Conservation (phyloP, 2,329 filamentous ascomycete genomes). For the Apiospora malaysiana region DNA sequence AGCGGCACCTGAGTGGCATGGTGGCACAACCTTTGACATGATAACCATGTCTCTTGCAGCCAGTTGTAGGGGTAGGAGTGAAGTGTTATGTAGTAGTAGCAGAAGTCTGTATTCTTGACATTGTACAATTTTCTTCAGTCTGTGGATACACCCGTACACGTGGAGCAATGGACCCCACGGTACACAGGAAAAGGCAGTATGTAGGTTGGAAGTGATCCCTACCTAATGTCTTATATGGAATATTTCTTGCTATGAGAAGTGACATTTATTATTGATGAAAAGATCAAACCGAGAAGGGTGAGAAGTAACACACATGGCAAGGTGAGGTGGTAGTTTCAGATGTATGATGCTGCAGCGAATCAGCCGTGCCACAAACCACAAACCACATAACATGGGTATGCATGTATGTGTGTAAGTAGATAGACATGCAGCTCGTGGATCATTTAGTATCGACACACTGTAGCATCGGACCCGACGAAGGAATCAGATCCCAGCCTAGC, state of each 20-base stretch:
- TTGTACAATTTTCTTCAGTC: not conserved
- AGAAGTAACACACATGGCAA: not conserved
- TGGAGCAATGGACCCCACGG: not conserved
- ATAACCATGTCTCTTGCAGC: not conserved
- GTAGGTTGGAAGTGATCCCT: not conserved
- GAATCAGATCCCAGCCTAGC: conserved; percentile 17
- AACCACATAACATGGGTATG: not conserved
- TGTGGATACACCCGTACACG: not conserved
- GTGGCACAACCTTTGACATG: not conserved
- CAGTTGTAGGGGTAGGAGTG: not conserved
- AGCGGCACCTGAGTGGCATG: not conserved
- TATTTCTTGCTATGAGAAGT: not conserved
- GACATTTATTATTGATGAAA: not conserved
- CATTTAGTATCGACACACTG: not conserved
- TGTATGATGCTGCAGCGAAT: not conserved
- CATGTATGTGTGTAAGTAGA: not conserved
- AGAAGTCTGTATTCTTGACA: not conserved
- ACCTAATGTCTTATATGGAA: not conserved
- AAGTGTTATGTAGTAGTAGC: not conserved
- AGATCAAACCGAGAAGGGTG: not conserved
- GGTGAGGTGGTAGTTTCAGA: conserved; percentile 2
- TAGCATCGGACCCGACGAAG: conserved; percentile 13
- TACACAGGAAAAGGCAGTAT: not conserved
- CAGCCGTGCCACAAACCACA: not conserved
- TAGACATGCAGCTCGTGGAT: not conserved